Conservation (phyloP, 495 filamentous ascomycete species). For the Penicilliopsis zonata region DNA sequence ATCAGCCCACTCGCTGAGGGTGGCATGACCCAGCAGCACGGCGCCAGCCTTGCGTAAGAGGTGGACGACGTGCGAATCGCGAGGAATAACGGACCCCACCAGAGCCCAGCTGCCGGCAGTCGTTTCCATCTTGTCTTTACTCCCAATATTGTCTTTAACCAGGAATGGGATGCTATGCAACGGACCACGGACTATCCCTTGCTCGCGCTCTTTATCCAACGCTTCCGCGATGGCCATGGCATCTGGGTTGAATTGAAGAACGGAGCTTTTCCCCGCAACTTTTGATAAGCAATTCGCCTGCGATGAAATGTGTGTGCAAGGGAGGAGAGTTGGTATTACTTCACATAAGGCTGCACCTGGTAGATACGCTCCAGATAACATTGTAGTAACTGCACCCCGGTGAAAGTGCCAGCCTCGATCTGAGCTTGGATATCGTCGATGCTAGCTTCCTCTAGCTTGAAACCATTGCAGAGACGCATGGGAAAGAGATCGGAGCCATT, state of each 20-base stretch:
- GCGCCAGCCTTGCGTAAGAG: slow-evolving; percentile 53
- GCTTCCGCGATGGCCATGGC: slow-evolving; percentile 41
- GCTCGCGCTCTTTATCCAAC: slow-evolving; percentile 45
- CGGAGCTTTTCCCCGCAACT: slow-evolving; percentile 30
- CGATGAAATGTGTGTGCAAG: too few species aligned
- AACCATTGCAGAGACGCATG: slow-evolving; percentile 48
- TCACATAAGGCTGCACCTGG: slow-evolving; percentile 46
- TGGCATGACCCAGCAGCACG: slow-evolving; percentile 56
- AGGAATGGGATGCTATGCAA: slow-evolving; percentile 65
- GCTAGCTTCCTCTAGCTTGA: slow-evolving; percentile 51
- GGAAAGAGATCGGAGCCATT: slow-evolving; percentile 31
- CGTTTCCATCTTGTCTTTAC: slow-evolving; percentile 54
- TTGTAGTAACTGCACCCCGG: slow-evolving; percentile 31
- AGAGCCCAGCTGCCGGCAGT: slow-evolving; percentile 48
- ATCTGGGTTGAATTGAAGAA: slow-evolving; percentile 54
- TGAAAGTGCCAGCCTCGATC: slow-evolving; percentile 30
- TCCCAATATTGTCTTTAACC: slow-evolving; percentile 67
- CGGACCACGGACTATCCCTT: slow-evolving; percentile 42
- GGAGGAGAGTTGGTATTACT: too few species aligned
- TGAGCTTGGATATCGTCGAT: slow-evolving; percentile 41
- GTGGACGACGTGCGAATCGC: slow-evolving; percentile 51
- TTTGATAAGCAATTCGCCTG: too few species aligned
- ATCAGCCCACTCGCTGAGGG: slow-evolving; percentile 62
- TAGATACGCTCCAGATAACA: slow-evolving; percentile 42
- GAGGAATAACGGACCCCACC: slow-evolving; percentile 49